phyloP scores from a whole-genome alignment of 108 stramenopile genomes.

The Asterionellopsis glacialis region DNA sequence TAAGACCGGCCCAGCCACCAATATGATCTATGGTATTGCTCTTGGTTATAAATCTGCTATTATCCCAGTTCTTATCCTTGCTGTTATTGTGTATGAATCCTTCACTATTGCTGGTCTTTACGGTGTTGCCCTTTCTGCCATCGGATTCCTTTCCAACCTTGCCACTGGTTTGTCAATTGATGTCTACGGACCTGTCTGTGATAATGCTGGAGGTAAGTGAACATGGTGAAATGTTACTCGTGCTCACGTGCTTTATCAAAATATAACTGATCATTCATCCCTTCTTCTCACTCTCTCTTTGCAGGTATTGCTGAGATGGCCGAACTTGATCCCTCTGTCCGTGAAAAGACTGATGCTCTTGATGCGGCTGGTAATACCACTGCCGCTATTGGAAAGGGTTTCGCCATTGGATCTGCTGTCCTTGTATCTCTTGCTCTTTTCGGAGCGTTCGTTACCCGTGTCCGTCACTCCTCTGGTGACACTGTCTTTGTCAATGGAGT shows the following conservation, averaged over 20 bases:
- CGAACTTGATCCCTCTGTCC: conserved; percentile 87
- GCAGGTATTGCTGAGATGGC: conserved; percentile 99
- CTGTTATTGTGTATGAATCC: conserved; percentile 87
- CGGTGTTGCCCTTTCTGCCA: conserved; percentile 94
- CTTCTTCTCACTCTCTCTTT: not conserved
- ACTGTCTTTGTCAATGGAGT: conserved; percentile 64
- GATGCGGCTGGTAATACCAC: conserved; percentile 99
- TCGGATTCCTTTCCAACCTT: conserved; percentile 98
- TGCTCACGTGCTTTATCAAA: not conserved
- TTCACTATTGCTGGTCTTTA: conserved; percentile 93
- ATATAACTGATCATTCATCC: not conserved
- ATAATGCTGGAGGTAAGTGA: conserved; percentile 95
- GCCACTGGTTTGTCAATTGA: conserved; percentile 98
- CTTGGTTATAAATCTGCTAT: conserved; percentile 98
- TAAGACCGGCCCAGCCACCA: conserved; percentile 97
- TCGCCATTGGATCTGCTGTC: conserved; percentile 99
- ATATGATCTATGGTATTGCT: conserved; percentile 98
- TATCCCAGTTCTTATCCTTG: conserved; percentile 94
- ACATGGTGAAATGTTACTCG: not conserved
- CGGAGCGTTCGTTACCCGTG: conserved; percentile 95
- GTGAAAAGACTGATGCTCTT: conserved; percentile 97
- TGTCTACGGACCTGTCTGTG: conserved; percentile 98
- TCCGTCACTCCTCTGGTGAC: conserved; percentile 69
- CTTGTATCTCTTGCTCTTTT: conserved; percentile 96
- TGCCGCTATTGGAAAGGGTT: conserved; percentile 99